Base-by-base conservation (phyloP, 106 monocot genomes). In the Narthecium ossifragum region DNA sequence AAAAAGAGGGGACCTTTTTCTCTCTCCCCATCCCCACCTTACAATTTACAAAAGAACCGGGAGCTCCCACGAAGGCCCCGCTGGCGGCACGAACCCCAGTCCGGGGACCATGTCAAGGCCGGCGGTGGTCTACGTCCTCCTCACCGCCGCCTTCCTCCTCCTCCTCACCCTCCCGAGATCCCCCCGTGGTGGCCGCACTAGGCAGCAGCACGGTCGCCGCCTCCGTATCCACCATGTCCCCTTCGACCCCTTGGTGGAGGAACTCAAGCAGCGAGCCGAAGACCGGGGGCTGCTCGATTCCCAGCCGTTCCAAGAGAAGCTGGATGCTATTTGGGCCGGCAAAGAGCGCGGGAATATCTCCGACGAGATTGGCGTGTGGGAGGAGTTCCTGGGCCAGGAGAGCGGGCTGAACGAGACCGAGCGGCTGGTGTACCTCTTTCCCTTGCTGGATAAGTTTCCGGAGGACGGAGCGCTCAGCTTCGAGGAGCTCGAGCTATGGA, bases 351-450 rank as follows among this genome's bases (percentile, higher is more conserved):
- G 31, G 20, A 23, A 59, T 14, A 6, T 48, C n/a, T 8, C 24
- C 1, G 53, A 49, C 2, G 52, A 43, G 29, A 33, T 63, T 33
- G 62, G 62, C 9, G 8, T 57, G 6, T 21, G 52, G 26, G 59
- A 60, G 31, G 58, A 65, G 49, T 60, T 37, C 53, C 67, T 61
- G 24, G 51, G 73, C 38, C 59, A 74, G 43, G 60, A 52, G 23
- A 67, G 67, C 8, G 24, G 67, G 29, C 60, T 74, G 2, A 74
- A 74, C 26, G 23, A 49, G 21, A 74, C 67, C n/a, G 67, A 67
- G 66, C n/a, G 73, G 41, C 45, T 74, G 73, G 18, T 13, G 39
- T 65, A 60, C 18, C 45, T 74, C 20, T 74, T 74, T 21, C 51
- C 59, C 1, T 26, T 74, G 66, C 26, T 74, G 3, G 73, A 74